phyloP scores from a whole-genome alignment of 805 yeast species.

The Kluyveromyces dobzhanskii region DNA sequence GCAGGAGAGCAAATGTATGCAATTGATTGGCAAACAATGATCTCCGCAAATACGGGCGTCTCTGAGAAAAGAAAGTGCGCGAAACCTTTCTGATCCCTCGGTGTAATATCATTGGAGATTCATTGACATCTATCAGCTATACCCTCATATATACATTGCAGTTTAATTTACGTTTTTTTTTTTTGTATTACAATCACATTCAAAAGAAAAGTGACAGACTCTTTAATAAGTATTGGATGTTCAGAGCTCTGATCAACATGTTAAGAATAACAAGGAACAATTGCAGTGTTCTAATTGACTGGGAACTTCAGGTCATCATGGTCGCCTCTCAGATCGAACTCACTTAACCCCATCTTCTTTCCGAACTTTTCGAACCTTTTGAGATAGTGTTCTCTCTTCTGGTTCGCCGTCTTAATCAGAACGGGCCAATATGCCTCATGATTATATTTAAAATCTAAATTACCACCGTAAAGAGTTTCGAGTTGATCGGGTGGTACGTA shows the following conservation, averaged over 20 bases:
- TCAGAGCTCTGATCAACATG: no score
- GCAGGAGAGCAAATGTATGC: constrained; percentile 80
- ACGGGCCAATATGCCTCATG: constrained; percentile 77
- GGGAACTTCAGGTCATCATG: constrained; percentile 25
- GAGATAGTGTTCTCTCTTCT: constrained; percentile 55
- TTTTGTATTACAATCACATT: background rate
- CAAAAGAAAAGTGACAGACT: background rate
- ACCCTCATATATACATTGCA: no score
- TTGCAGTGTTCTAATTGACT: constrained; percentile 11
- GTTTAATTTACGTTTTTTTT: no score
- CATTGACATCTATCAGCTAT: no score
- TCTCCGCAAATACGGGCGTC: constrained; percentile 64
- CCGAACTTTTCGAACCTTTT: constrained; percentile 69
- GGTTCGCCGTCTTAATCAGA: constrained; percentile 50
- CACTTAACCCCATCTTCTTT: constrained; percentile 66
- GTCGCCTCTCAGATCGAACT: constrained; percentile 60
- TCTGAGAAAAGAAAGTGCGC: constrained; percentile 85
- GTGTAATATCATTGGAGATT: no score
- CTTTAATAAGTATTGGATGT: no score
- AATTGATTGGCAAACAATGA: constrained; percentile 93
- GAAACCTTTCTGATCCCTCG: constrained; percentile 50
- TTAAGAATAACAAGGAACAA: no score
- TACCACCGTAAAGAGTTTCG: constrained; percentile 80
- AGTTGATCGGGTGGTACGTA: constrained; percentile 78
- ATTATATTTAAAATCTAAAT: constrained; percentile 71